Evolutionary conservation across 139 green algal species (phyloP).

Genomic region (Monoraphidium neglectum): DNA sequence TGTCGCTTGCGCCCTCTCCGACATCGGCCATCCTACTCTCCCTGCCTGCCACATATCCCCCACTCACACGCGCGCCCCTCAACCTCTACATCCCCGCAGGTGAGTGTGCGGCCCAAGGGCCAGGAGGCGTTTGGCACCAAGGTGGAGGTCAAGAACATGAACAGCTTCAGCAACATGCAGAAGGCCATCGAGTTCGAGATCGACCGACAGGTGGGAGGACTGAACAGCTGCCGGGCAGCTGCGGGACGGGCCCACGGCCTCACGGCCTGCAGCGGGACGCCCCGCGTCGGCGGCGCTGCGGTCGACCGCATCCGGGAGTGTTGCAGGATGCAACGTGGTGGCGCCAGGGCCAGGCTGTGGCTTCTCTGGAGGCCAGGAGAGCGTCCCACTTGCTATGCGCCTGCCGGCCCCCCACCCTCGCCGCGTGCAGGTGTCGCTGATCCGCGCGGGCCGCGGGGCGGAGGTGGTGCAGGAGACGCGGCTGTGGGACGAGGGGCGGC

Average conservation of each 20-base stretch:
- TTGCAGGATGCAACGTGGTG: no score
- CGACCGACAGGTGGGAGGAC: constrained; percentile 76
- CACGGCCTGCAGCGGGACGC: no score
- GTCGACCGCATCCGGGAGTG: no score
- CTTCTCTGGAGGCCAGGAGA: no score
- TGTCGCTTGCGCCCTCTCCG: no score
- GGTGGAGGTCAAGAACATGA: constrained; percentile 99
- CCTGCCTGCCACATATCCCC: not conserved
- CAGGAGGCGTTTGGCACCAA: constrained; percentile 84
- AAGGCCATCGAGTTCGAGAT: constrained; percentile 74
- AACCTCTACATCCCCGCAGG: not conserved
- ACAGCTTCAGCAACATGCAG: constrained; percentile 95
- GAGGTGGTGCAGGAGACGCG: constrained; percentile 95
- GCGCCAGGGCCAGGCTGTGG: no score
- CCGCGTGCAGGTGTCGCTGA: constrained; percentile 60
- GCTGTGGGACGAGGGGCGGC: constrained; percentile 89
- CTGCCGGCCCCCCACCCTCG: no score
- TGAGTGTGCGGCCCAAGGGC: constrained; percentile 64
- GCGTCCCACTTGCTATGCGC: no score
- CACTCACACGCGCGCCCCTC: not conserved
- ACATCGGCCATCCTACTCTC: not conserved
- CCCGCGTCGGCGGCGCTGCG: no score
- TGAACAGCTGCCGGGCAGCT: no score
- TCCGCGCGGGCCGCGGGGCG: constrained; percentile 53
- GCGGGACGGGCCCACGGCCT: no score